Base-by-base conservation (phyloP, 805 yeast species). In the Cyberlindnera misumaiensis region DNA sequence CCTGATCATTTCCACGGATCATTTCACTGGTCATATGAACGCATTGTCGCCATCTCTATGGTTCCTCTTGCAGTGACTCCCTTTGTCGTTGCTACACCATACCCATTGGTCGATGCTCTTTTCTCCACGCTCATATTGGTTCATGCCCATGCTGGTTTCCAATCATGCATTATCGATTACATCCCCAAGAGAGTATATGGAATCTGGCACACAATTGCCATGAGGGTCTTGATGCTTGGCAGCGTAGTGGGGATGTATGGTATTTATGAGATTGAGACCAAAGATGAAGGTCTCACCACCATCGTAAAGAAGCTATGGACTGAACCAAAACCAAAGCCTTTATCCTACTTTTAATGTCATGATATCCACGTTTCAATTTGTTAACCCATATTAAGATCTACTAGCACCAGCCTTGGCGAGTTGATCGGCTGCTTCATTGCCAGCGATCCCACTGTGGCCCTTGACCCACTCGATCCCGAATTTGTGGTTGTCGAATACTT, bases 111-210 rank as follows among this genome's bases (percentile, higher is more conserved):
- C 3, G 93, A 83, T 59, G 64, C 83, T 3, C 47, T 75, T 2
- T 59, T 83, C 52, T 64, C 78, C 12, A 64, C 77, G 3, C 59
- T 76, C 11, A 54, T 82, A 34, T 61, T 83, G 46, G 68, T 72
- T 53, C 93, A 84, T 58, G 70, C 78, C 40, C 75, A 73, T 58
- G 75, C 76, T 35, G 94, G 93, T 3, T 77, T 83, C 67, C 79
- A 77, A 53, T 69, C 85, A 31, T 82, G 93, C 68, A 83, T 84
- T 50, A 73, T 73, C 40, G 93, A 84, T 60, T 82, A 83, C 63
- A 79, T 84, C 39, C 93, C 90, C 36, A 65, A 65, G 55, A 74
- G 90, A 65, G 84, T 78, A 27, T 84, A 73, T 52, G 88, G 89
- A 12, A 47, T 67, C 26, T 70, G 73, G 71, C 85, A 82, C 62